Evolutionary conservation across 495 filamentous ascomycete genomes (phyloP).

Genomic region (Hypoxylon perforatum): DNA sequence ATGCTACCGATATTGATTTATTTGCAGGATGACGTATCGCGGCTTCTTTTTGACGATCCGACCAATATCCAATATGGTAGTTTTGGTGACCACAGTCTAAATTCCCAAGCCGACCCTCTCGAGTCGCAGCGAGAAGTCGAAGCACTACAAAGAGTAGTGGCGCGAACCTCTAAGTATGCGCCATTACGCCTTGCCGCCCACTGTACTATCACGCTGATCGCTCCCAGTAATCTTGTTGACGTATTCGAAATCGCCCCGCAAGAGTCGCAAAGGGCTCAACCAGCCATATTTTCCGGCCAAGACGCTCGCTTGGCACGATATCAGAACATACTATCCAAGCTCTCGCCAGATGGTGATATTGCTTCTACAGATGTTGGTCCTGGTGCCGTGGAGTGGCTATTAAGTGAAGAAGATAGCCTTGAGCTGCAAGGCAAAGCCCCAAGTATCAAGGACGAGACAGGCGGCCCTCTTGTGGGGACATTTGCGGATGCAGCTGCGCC

Average conservation of each 20-base stretch:
- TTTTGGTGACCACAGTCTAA: conserved; percentile 62
- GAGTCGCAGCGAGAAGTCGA: conserved; percentile 68
- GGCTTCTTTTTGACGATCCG: conserved; percentile 65
- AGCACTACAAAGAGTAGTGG: conserved; percentile 65
- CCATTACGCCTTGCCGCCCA: background rate
- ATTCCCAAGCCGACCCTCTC: conserved; percentile 63
- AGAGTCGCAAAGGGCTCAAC: conserved; percentile 49
- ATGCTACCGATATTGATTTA: background rate
- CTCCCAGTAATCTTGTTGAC: conserved; percentile 64
- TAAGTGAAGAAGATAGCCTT: conserved; percentile 57
- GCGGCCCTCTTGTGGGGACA: conserved; percentile 59
- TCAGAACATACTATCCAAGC: conserved; percentile 64
- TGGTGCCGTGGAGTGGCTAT: conserved; percentile 58
- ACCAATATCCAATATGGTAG: conserved; percentile 64
- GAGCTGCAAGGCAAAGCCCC: conserved; percentile 54
- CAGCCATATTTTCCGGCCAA: conserved; percentile 50
- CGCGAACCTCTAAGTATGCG: conserved; percentile 65
- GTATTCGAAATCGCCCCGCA: conserved; percentile 68
- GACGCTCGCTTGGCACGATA: conserved; percentile 61
- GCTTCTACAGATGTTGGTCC: conserved; percentile 40
- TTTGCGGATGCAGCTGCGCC: conserved; percentile 61
- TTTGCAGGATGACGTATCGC: conserved; percentile 62
- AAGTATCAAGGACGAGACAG: conserved; percentile 57
- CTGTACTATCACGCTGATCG: conserved; percentile 40
- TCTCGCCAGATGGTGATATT: conserved; percentile 53